Percentiles rank a stretch among this genome's conserved stretches.
phyloP scores from a whole-genome alignment of 306 rosid species.

The Coriaria nepalensis region DNA sequence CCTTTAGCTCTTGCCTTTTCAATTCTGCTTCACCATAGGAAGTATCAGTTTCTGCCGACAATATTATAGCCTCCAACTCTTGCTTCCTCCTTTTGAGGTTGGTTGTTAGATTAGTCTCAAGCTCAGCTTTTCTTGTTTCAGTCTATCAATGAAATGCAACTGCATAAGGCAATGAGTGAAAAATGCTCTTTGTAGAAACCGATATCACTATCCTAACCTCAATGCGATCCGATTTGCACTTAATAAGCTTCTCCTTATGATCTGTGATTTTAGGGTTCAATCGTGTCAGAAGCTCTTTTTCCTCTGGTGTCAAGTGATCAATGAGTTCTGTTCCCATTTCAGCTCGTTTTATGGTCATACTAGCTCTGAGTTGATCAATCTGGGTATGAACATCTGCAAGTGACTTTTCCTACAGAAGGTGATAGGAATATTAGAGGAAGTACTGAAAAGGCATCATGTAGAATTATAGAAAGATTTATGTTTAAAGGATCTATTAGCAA shows the following conservation, averaged over 20 bases:
- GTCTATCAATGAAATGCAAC: conserved; percentile 35
- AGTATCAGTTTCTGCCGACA: conserved; percentile 52
- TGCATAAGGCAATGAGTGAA: conserved; percentile 8
- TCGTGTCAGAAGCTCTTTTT: conserved; percentile 63
- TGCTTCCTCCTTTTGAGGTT: conserved; percentile 90
- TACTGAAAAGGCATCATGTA: conserved; percentile 4
- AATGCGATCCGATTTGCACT: conserved; percentile 77
- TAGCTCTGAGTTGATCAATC: conserved; percentile 78
- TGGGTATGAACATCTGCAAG: conserved; percentile 69
- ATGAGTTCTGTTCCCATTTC: conserved; percentile 97
- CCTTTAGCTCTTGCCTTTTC: conserved; percentile 57
- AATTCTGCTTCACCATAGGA: conserved; percentile 45
- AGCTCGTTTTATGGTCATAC: conserved; percentile 62
- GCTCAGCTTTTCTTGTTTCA: conserved; percentile 86
- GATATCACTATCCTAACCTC: conserved; percentile 46
- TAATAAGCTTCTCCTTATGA: conserved; percentile 71
- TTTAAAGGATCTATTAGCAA: no score
- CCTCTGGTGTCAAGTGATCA: conserved; percentile 84
- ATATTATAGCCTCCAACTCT: conserved; percentile 74
- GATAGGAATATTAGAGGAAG: conserved; percentile 17
- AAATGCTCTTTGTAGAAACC: background rate
- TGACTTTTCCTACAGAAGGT: conserved; percentile 68
- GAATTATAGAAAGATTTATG: no score
- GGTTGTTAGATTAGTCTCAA: conserved; percentile 88
- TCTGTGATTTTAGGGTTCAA: conserved; percentile 83